Conservation (phyloP, 2,329 filamentous ascomycete genomes). For the Sporothrix mexicana region DNA sequence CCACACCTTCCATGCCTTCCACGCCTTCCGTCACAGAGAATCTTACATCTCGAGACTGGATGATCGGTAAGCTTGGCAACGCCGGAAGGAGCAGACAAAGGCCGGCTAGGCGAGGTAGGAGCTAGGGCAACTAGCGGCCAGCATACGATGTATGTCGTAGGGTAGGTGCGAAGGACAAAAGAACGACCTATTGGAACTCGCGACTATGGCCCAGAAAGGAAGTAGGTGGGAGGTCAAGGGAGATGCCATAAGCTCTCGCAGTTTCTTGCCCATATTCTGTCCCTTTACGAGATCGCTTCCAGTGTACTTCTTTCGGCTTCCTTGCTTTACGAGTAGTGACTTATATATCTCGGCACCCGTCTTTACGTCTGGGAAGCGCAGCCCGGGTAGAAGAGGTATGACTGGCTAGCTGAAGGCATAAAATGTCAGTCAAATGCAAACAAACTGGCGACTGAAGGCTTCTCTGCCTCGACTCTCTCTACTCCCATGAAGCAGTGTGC, state of each 20-base stretch:
- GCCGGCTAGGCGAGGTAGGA: not conserved
- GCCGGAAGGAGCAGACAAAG: not conserved
- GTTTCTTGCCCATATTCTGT: not conserved
- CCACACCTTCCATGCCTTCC: not conserved
- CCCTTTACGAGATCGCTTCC: not conserved
- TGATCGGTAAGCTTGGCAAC: not conserved
- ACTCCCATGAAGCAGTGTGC: not conserved
- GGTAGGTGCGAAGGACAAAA: not conserved
- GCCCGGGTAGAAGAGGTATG: too few species aligned
- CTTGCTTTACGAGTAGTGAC: not conserved
- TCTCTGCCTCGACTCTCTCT: not conserved
- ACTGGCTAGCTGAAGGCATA: too few species aligned
- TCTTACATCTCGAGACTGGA: not conserved
- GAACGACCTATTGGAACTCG: not conserved
- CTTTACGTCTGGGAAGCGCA: not conserved
- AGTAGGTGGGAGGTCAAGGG: not conserved
- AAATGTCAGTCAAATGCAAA: too few species aligned
- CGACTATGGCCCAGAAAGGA: not conserved
- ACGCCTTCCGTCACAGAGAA: too few species aligned
- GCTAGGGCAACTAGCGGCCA: not conserved
- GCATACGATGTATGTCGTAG: not conserved
- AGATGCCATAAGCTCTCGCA: constrained; percentile 7
- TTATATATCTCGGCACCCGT: not conserved
- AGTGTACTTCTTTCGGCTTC: not conserved
- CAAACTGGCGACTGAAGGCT: too few species aligned